Evolutionary conservation across 2,329 filamentous ascomycete species (phyloP).

Genomic region (Paracoccidioides lutzii): DNA sequence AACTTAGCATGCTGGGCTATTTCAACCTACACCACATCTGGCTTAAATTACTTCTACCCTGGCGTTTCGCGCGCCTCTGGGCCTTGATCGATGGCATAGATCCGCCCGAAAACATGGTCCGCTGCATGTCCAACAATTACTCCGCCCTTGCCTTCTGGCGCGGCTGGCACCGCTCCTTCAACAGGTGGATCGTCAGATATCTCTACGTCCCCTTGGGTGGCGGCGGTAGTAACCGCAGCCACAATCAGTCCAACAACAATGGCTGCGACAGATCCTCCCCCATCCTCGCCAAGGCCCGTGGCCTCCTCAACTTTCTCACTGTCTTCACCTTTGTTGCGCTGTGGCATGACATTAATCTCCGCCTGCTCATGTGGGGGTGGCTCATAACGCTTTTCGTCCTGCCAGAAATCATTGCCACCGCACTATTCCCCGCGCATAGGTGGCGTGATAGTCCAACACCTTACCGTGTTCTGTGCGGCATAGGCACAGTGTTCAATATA

Average conservation of each 20-base stretch:
- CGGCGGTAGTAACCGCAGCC: constrained; percentile 25
- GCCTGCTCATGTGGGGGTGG: constrained; percentile 92
- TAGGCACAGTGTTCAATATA: constrained; percentile 71
- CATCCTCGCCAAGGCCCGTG: constrained; percentile 40
- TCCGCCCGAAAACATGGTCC: constrained; percentile 94
- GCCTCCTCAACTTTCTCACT: constrained; percentile 61
- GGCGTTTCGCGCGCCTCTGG: constrained; percentile 99
- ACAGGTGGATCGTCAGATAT: constrained; percentile 88
- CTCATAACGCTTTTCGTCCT: constrained; percentile 86
- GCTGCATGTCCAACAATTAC: constrained; percentile 92
- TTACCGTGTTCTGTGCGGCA: constrained; percentile 68
- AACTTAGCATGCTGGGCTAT: constrained; percentile 81
- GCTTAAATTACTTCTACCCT: constrained; percentile 91
- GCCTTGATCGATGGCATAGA: constrained; percentile 79
- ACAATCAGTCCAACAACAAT: constrained; percentile 8
- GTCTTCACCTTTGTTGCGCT: constrained; percentile 96
- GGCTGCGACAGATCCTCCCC: constrained; percentile 11
- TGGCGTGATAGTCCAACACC: constrained; percentile 57
- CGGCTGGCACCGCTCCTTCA: constrained; percentile 88
- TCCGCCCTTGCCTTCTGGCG: constrained; percentile 88
- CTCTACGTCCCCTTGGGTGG: constrained; percentile 88
- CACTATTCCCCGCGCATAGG: constrained; percentile 58
- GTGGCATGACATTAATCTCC: constrained; percentile 93
- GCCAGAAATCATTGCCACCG: constrained; percentile 63
- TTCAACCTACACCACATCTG: constrained; percentile 97